Evolutionary conservation across 371 early-diverging fungal species (phyloP).

Genomic region (Mortierella sp.): DNA sequence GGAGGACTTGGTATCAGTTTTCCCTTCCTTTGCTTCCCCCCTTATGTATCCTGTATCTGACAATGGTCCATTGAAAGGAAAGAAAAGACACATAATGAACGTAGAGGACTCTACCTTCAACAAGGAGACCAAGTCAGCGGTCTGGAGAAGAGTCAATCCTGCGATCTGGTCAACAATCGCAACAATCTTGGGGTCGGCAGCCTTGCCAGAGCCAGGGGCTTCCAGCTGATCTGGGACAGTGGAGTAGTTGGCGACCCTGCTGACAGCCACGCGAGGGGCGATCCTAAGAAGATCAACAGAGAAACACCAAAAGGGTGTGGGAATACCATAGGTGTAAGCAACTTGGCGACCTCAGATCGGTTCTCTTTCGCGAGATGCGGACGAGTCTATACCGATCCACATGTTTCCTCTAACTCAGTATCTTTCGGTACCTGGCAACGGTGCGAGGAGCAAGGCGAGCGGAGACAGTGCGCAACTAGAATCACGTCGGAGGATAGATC

Average conservation of each 20-base stretch:
- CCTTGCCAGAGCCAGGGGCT: slow-evolving; percentile 66
- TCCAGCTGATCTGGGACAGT: slow-evolving; percentile 57
- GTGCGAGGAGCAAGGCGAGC: slow-evolving; percentile 53
- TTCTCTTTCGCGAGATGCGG: too few relatives aligned
- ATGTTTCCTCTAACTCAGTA: too few relatives aligned
- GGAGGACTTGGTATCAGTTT: background rate
- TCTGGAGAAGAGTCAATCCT: slow-evolving; percentile 89
- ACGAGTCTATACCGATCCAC: background rate
- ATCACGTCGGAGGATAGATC: background rate
- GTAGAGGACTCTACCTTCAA: slow-evolving; percentile 78
- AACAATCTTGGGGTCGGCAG: slow-evolving; percentile 78
- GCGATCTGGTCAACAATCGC: slow-evolving; percentile 92
- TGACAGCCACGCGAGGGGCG: slow-evolving; percentile 46
- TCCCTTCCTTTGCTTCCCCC: too few relatives aligned
- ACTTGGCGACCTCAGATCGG: too few relatives aligned
- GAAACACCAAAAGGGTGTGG: background rate
- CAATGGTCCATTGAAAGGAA: slow-evolving; percentile 2
- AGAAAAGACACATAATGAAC: background rate
- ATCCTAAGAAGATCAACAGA: slow-evolving; percentile 25
- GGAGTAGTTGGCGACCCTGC: slow-evolving; percentile 51
- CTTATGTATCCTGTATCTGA: too few relatives aligned
- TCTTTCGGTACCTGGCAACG: slow-evolving; percentile 40
- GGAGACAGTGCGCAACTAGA: slow-evolving; percentile 53
- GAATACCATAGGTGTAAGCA: background rate
- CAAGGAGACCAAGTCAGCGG: slow-evolving; percentile 86